Conservation (phyloP, 2,329 filamentous ascomycete genomes). For the Cytospora chrysosperma region DNA sequence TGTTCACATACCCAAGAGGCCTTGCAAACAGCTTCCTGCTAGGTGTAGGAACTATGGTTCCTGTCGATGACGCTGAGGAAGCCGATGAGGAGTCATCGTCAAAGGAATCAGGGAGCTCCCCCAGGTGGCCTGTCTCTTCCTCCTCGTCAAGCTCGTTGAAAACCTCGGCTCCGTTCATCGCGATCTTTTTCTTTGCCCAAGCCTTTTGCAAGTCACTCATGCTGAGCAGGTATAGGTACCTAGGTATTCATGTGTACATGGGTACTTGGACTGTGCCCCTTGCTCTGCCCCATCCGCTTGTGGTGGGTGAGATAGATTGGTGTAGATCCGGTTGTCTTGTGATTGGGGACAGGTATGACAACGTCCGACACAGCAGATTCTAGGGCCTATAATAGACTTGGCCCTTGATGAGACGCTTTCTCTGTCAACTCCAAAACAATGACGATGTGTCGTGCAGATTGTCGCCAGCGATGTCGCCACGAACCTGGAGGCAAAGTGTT, state of each 20-base stretch:
- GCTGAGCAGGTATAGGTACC: conserved; percentile 25
- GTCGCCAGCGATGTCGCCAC: background rate
- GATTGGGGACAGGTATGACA: background rate
- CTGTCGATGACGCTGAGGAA: conserved; percentile 88
- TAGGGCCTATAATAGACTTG: background rate
- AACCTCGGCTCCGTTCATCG: conserved; percentile 50
- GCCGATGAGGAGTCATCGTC: conserved; percentile 72
- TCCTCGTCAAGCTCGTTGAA: conserved; percentile 56
- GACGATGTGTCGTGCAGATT: background rate
- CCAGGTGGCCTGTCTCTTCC: conserved; percentile 37
- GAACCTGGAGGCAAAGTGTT: background rate
- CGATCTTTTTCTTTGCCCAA: conserved; percentile 74
- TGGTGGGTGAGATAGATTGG: background rate
- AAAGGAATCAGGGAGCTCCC: conserved; percentile 45
- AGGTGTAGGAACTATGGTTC: conserved; percentile 81
- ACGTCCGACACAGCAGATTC: background rate
- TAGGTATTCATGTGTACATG: background rate
- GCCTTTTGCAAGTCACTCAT: conserved; percentile 83
- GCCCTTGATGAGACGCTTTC: background rate
- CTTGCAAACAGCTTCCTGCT: conserved; percentile 72
- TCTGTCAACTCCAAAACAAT: too few relatives aligned
- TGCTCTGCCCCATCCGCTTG: conserved; percentile 1
- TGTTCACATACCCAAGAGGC: conserved; percentile 58
- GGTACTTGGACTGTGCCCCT: background rate
- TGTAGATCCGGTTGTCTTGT: background rate